Evolutionary conservation across 2,329 filamentous ascomycete species (phyloP), one percentile per base, ranked within the genome.

Genomic region (Fusarium succisae): DNA sequence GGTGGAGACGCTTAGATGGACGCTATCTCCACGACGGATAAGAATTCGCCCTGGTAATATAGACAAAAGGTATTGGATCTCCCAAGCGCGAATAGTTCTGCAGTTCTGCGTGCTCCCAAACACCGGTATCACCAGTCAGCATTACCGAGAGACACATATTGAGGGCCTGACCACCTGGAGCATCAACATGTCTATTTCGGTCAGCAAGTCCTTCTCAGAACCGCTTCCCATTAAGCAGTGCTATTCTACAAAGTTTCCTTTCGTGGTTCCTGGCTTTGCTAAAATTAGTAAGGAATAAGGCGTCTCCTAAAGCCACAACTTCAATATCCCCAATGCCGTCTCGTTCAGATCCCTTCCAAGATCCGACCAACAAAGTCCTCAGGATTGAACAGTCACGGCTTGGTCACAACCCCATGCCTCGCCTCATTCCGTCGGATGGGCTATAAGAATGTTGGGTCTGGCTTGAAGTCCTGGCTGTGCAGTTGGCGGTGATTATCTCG

Each of bases 201-300:
- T 0, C n/a, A 17, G 1, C 15, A 24, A 44, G 15, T 44, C n/a
- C 43, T 18, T 24, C 43, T 44, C 15, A 44, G 7, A 12, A 8
- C 41, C 15, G 6, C 41, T 14, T 32, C 32, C 32, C 32, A 32
- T 32, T 2, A 32, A 14, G 32, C 5, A 35, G 32, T 35, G 32
- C 32, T 1, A 15, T 44, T 44, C 43, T 11, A 6, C n/a, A 5
- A 17, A 11, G 1, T 44, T 17, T 5, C 10, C 15, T 35, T 3
- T 35, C 0, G 14, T 15, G 2, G 2, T 35, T 35, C 2, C 32
- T 35, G 0, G 32, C 32, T 44, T 24, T 24, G 5, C 43, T 4
- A 3, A 24, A 1, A 12, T 13, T 18, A 0, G 0, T 24, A 6
- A 2, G 15, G 3, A 5, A 44, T 0, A 1, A 35, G 0, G 5